Evolutionary conservation across 164 flowering plant genomes (phyloP).

Genomic region (Chimonanthus praecox): DNA sequence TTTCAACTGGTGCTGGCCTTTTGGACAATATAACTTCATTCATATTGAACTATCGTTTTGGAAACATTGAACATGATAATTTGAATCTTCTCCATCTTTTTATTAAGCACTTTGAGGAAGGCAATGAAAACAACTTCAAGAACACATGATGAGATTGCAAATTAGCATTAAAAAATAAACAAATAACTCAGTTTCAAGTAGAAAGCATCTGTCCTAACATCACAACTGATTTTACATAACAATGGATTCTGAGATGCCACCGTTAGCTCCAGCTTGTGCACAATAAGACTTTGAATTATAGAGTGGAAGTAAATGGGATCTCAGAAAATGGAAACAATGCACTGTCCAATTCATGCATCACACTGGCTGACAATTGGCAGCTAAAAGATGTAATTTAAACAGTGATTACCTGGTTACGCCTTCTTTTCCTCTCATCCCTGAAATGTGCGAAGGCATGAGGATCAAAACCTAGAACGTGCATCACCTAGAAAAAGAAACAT

Average conservation of each 20-base stretch:
- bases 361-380: not conserved
- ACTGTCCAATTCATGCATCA: not conserved
- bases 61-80: not conserved
- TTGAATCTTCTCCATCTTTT: not conserved
- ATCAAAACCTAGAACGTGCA: conserved; percentile 99
- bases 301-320: not conserved
- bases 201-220: not conserved
- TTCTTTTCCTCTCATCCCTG: conserved; percentile 95
- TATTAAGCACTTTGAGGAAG: not conserved
- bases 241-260: not conserved
- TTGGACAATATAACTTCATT: too few relatives aligned
- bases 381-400: not conserved
- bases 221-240: not conserved
- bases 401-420: conserved; percentile 71
- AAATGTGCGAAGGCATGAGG: conserved; percentile 99
- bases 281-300: not conserved
- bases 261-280: not conserved
- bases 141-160: not conserved
- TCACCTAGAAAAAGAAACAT: conserved; percentile 48
- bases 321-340: not conserved
- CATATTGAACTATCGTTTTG: not conserved
- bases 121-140: not conserved
- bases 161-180: not conserved
- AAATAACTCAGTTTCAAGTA: not conserved
- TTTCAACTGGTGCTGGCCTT: too few relatives aligned